Conservation (phyloP, 495 filamentous ascomycete species). For the Aspergillus sparsus region DNA sequence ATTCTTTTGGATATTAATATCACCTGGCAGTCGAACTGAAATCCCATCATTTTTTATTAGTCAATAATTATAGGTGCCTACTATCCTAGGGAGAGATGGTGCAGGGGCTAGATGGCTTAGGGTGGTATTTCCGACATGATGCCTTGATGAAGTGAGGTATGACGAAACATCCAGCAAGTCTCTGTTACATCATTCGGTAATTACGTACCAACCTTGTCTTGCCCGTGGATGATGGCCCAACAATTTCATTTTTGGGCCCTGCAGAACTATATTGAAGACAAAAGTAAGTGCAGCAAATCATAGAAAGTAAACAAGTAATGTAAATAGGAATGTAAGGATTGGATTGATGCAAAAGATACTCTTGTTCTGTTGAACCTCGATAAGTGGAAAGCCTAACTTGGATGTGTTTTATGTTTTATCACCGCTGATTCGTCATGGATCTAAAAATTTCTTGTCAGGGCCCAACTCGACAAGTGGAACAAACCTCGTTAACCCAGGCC, state of each 20-base stretch:
- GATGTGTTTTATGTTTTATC: not conserved
- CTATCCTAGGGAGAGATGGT: no score
- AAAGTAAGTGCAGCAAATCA: no score
- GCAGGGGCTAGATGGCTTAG: not conserved
- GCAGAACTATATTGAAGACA: no score
- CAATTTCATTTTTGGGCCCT: no score
- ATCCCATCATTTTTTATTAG: not conserved
- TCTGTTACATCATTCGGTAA: not conserved
- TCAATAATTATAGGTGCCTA: not conserved
- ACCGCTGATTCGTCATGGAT: not conserved
- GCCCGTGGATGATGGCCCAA: no score
- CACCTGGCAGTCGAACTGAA: no score
- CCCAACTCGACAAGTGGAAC: not conserved
- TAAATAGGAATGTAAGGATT: no score
- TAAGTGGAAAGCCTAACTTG: not conserved
- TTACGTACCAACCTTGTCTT: not conserved
- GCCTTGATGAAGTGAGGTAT: conserved; percentile 4
- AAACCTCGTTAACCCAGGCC: not conserved
- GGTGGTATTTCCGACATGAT: conserved; percentile 6
- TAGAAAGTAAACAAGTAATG: no score
- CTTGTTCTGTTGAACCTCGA: no score
- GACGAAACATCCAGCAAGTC: not conserved
- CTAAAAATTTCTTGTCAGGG: not conserved
- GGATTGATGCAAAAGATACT: no score
- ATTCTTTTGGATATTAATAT: no score